Evolutionary conservation across 352 stramenopile genomes (phyloP), one percentile per base, ranked within the genome.

Genomic region (Plasmopara muralis): DNA sequence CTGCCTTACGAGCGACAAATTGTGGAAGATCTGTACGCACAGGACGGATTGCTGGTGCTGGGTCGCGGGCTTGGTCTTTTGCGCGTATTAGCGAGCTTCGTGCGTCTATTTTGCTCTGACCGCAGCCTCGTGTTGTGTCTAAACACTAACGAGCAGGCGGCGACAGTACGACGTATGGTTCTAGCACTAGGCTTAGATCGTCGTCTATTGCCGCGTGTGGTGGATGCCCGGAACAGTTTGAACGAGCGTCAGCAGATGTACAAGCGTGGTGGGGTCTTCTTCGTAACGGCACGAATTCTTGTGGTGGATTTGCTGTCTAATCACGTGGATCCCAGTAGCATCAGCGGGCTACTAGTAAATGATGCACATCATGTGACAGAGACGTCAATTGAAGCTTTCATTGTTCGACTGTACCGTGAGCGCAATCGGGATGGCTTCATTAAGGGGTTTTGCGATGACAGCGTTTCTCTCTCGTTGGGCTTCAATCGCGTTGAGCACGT

Each of bases 311-410:
- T 99, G 37, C 74, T 99, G 15, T 97, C 86, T 47, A 84, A 72
- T 16, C 70, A 79, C 53, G 55, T 95, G 20, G 76, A 91, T 50
- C 50, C 81, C n/a, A 68, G 74, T 49, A 77, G 76, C 43, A 90
- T 98, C 51, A 95, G 91, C 35, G 95, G 94, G 0, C 68, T 99
- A 48, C 58, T 99, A 29, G 85, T 98, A 13, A 81, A 96, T 35
- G 77, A 98, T 55, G 94, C 92, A 0, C 95, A 98, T 51, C 75
- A 87, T 30, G 89, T 98, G 13, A 82, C 85, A 7, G 90, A 98
- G 57, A 94, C 89, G 6, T 98, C 90, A 8, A 97, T 95, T 10
- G 94, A 98, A 55, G 95, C 94, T 6, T 99, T 99, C 68, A 98
- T 98, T 60, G 63, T 99, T 20, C 72, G 95, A 15, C 80, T 99